Conservation (phyloP, 768 basidiomycete species). For the Mycena indigotica region DNA sequence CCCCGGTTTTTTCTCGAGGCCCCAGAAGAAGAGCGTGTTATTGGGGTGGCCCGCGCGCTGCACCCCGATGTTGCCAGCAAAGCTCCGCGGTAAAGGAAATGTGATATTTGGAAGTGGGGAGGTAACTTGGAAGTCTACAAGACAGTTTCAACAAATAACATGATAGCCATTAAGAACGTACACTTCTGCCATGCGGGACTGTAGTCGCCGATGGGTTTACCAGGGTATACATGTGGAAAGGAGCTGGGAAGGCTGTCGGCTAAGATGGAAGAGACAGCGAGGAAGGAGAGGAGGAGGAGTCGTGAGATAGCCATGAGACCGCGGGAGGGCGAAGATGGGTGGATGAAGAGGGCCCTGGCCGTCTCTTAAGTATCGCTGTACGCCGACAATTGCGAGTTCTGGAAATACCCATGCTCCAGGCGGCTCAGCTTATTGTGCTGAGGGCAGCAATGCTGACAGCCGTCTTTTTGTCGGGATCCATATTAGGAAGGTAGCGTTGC, state of each 20-base stretch:
- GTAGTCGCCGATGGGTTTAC: conserved; percentile 48
- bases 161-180: conserved; percentile 31
- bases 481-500: not conserved
- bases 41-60: conserved; percentile 62
- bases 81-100: conserved; percentile 53
- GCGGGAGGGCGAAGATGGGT: conserved; percentile 1
- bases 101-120: conserved; percentile 61
- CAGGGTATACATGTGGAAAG: conserved; percentile 52
- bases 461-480: conserved; percentile 2
- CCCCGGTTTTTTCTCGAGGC: conserved; percentile 56
- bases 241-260: conserved; percentile 40
- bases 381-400: not conserved
- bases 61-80: conserved; percentile 66
- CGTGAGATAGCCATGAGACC: conserved; percentile 30
- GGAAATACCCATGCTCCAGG: not conserved
- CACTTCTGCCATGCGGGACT: conserved; percentile 65
- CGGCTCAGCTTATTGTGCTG: not conserved
- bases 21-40: conserved; percentile 68
- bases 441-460: too few species aligned
- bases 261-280: conserved; percentile 29
- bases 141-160: conserved; percentile 1
- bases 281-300: conserved; percentile 25
- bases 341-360: not conserved
- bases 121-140: conserved; percentile 62
- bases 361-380: not conserved